Base-by-base conservation (phyloP, 1,139 yeast species). In the Hanseniaspora gamundiae region DNA sequence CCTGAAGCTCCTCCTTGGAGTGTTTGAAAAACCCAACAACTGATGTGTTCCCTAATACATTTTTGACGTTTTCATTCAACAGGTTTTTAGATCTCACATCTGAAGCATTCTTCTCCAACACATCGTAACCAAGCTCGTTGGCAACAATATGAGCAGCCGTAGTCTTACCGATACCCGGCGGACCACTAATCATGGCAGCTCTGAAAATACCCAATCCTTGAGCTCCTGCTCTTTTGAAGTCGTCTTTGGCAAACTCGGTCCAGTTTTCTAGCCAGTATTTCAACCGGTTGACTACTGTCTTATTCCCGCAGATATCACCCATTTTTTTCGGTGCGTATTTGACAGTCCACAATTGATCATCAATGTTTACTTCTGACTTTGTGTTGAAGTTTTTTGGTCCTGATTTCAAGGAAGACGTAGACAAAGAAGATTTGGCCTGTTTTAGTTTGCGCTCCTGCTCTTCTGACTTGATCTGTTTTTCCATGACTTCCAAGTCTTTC, bases 161-260 rank as follows among this genome's bases (percentile, higher is more conserved):
- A 0, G 98, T 91, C 59, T 91, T 91, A 6, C 98, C 98, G n/a
- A 84, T 72, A 1, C 98, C 98, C 1, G 95, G 88, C 0, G 96
- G 94, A 0, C 93, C 93, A 61, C 83, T 82, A 11, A 91, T 74
- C 56, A 91, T 71, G 2, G 81, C 88, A 0, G 98, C 95, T 45
- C 96, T 70, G 53, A 67, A 85, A 13, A 71, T 61, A 0, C 81
- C 83, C 7, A 76, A 64, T 2, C 83, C 88, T 50, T 72, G 80
- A 48, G 69, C 65, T 0, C 78, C 81, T 2, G 77, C 68, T 33
- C 64, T 65, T 50, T 73, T 73, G 61, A 82, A 81, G 1, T 74
- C 79, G 16, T 64, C 58, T 47, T 70, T 73, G 39, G 76, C 66
- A 51, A 76, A 72, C 0, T 65, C 64, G 47, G 75, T 77, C 96